Conservation (phyloP, 1,139 yeast genomes). For the Meyerozyma guilliermondii region DNA sequence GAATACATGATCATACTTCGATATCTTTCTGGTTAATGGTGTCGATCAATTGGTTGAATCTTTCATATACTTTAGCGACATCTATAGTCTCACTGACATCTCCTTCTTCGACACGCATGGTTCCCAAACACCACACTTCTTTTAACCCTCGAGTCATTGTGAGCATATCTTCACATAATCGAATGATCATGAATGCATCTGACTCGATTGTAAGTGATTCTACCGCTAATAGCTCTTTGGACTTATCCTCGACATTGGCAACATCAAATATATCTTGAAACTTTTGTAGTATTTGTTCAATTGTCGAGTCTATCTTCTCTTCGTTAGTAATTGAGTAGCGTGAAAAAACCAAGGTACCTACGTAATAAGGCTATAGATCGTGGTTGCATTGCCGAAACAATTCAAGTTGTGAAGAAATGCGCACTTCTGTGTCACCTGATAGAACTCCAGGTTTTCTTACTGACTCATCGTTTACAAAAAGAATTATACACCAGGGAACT, state of each 20-base stretch:
- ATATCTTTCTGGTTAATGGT: slow-evolving; percentile 20
- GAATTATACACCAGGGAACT: too few relatives aligned
- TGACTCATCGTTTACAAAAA: too few relatives aligned
- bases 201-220: slow-evolving; percentile 54
- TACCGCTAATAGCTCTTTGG: slow-evolving; percentile 47
- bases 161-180: slow-evolving; percentile 50
- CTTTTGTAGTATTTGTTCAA: slow-evolving; percentile 39
- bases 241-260: slow-evolving; percentile 39
- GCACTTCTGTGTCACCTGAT: neutral
- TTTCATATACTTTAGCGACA: slow-evolving; percentile 24
- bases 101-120: slow-evolving; percentile 32
- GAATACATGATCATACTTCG: neutral
- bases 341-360: slow-evolving; percentile 24
- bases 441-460: neutral
- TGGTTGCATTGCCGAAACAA: slow-evolving; percentile 30
- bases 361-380: slow-evolving; percentile 41
- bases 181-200: slow-evolving; percentile 45
- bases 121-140: slow-evolving; percentile 56
- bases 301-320: slow-evolving; percentile 38
- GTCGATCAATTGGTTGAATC: slow-evolving; percentile 39
- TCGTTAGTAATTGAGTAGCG: slow-evolving; percentile 13
- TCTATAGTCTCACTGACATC: slow-evolving; percentile 14
- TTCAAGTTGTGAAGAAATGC: neutral
- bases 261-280: slow-evolving; percentile 43
- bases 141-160: slow-evolving; percentile 44